These are phyloP conservation scores for Phragmites australis DNA, from an alignment of 176 grass and related monocot species.

Conservation along the genomic window DNA sequence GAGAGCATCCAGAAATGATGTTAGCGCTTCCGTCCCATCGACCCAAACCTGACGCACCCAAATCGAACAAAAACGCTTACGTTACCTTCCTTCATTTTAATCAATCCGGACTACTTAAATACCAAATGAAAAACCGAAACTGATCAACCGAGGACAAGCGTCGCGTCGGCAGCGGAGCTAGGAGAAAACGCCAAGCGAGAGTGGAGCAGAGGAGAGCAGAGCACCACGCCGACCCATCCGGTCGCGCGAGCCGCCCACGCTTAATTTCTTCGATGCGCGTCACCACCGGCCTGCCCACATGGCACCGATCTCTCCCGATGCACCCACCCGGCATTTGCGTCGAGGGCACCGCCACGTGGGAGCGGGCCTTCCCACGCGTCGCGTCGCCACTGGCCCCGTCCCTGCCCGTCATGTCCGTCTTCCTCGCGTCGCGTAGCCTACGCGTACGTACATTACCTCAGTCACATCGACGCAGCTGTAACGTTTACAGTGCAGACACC, in stretches of 20 bases:
- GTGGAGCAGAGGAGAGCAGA: not conserved
- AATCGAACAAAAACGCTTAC: conserved; percentile 8
- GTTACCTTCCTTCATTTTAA: not conserved
- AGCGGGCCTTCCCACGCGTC: conserved; percentile 29
- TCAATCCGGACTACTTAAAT: not conserved
- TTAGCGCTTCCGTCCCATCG: not conserved
- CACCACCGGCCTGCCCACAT: conserved; percentile 22
- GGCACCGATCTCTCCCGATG: conserved; percentile 35
- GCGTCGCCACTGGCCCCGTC: not conserved
- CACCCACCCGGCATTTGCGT: not conserved
- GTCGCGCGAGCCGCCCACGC: conserved; percentile 25
- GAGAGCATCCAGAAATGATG: not conserved
- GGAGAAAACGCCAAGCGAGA: not conserved
- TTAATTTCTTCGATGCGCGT: not conserved
- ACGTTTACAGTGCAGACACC: not conserved
- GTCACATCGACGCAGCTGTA: conserved; percentile 13
- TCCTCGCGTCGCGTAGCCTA: conserved; percentile 43
- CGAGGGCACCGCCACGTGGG: conserved; percentile 41
- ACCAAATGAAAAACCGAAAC: not conserved
- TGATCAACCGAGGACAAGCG: conserved; percentile 18
- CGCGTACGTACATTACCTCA: conserved; percentile 26
- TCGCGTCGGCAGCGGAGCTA: conserved; percentile 13
- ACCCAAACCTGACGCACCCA: not conserved
- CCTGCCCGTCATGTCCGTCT: not conserved
- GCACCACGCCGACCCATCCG: not conserved